These are phyloP conservation scores for Spathaspora boniae DNA, from an alignment of 805 yeast species.

Conservation along the genomic window DNA sequence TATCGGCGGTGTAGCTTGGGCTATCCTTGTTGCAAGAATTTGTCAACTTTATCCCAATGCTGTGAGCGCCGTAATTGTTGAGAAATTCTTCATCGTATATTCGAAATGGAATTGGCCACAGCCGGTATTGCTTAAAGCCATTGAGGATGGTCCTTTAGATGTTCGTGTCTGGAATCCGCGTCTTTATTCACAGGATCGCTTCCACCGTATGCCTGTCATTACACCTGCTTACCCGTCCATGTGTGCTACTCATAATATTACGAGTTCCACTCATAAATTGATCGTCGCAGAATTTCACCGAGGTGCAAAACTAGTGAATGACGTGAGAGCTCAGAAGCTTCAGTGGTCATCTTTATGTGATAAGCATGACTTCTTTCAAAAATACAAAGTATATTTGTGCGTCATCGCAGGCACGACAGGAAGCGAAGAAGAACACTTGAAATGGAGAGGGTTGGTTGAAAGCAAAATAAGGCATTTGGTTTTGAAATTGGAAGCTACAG, in stretches of 20 bases:
- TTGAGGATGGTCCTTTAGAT: conserved; percentile 96
- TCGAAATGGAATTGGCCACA: conserved; percentile 98
- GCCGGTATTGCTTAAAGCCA: conserved; percentile 87
- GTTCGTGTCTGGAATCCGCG: conserved; percentile 97
- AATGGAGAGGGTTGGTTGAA: conserved; percentile 93
- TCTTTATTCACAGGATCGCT: conserved; percentile 81
- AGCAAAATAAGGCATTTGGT: conserved; percentile 79
- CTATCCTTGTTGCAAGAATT: conserved; percentile 96
- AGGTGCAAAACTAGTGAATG: conserved; percentile 68
- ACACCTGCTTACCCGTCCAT: conserved; percentile 98
- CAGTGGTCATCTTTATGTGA: conserved; percentile 73
- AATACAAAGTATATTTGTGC: conserved; percentile 83
- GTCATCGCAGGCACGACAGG: conserved; percentile 75
- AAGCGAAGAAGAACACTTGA: conserved; percentile 74
- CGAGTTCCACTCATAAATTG: conserved; percentile 80
- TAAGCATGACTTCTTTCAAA: conserved; percentile 77
- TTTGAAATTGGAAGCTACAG: conserved; percentile 72
- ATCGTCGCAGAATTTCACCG: conserved; percentile 76
- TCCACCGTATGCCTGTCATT: conserved; percentile 94
- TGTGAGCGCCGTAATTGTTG: conserved; percentile 86
- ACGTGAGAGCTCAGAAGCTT: conserved; percentile 59
- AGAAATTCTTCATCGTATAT: conserved; percentile 81
- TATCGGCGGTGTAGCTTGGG: conserved; percentile 99
- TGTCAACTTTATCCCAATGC: conserved; percentile 97
- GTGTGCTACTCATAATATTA: conserved; percentile 98